Evolutionary conservation across 192 early-diverging fungal genomes (phyloP).

Genomic region (Linnemannia exigua): DNA sequence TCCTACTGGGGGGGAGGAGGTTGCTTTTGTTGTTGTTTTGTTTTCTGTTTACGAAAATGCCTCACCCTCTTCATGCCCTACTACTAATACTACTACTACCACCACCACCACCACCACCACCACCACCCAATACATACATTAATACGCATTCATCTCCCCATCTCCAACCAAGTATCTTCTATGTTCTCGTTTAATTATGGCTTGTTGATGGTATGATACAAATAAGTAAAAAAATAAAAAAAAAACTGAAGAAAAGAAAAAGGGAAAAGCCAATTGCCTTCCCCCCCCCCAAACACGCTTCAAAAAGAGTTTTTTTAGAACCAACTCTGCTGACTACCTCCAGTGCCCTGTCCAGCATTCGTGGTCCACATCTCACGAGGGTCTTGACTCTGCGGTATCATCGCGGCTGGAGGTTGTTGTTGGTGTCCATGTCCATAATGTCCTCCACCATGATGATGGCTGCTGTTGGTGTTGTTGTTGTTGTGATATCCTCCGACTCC

Average conservation of each 20-base stretch:
- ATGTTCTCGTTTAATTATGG: neutral
- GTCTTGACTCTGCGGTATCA: constrained; percentile 40
- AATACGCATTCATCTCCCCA: neutral
- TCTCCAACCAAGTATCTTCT: neutral
- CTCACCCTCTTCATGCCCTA: neutral
- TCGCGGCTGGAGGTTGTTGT: constrained; percentile 3
- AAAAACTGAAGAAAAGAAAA: neutral
- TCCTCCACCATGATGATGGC: constrained; percentile 7
- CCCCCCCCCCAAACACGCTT: too few species aligned
- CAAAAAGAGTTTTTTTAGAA: constrained; percentile 13
- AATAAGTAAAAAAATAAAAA: neutral
- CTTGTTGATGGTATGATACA: constrained; percentile 1
- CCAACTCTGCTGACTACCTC: constrained; percentile 51
- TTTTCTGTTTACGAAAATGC: neutral
- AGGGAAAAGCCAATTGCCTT: too few species aligned
- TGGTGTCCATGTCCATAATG: constrained; percentile 13
- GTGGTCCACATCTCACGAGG: constrained; percentile 57
- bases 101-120: neutral
- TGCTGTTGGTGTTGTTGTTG: too few species aligned
- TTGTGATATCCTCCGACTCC: constrained; percentile 22
- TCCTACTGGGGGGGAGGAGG: too few species aligned
- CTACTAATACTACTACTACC: neutral
- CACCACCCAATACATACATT: neutral
- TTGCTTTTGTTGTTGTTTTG: neutral
- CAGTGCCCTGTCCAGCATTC: constrained; percentile 44